A percentile compares a stretch with the other conserved stretches of the same genome.
phyloP scores from a whole-genome alignment of 805 yeast species.

The Myxozyma vanderwaltii region DNA sequence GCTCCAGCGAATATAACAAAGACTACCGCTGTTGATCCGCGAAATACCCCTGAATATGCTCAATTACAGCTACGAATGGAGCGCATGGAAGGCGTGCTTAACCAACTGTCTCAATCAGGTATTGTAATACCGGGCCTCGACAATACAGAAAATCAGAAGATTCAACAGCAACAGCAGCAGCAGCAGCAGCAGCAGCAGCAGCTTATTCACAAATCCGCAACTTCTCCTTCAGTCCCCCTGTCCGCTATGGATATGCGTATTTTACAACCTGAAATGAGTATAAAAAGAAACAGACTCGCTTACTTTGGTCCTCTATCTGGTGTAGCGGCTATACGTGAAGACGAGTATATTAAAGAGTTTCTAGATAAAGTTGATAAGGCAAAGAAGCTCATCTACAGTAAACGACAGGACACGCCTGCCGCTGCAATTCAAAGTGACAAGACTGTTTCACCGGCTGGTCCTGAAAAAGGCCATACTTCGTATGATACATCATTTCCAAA shows the following conservation, averaged over 20 bases:
- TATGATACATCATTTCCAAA: slow-evolving; percentile 15
- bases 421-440: background rate
- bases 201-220: background rate
- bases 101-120: slow-evolving; percentile 13
- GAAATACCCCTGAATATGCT: slow-evolving; percentile 5
- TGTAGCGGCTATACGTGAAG: slow-evolving; percentile 22
- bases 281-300: slow-evolving; percentile 22
- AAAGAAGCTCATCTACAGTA: slow-evolving; percentile 1
- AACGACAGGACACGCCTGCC: background rate
- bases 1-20: too few relatives aligned
- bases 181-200: background rate
- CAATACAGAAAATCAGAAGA: background rate
- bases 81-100: slow-evolving; percentile 22
- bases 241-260: slow-evolving; percentile 20
- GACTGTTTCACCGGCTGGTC: background rate
- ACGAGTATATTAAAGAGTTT: slow-evolving; percentile 21
- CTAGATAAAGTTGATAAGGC: slow-evolving; percentile 16
- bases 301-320: slow-evolving; percentile 28
- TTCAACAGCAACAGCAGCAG: background rate
- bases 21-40: background rate
- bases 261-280: slow-evolving; percentile 20
- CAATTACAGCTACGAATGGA: slow-evolving; percentile 23
- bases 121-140: slow-evolving; percentile 1
- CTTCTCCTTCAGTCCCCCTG: background rate
- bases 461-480: slow-evolving; percentile 14